phyloP scores from a whole-genome alignment of 352 stramenopile genomes.

The Plasmopara muralis region DNA sequence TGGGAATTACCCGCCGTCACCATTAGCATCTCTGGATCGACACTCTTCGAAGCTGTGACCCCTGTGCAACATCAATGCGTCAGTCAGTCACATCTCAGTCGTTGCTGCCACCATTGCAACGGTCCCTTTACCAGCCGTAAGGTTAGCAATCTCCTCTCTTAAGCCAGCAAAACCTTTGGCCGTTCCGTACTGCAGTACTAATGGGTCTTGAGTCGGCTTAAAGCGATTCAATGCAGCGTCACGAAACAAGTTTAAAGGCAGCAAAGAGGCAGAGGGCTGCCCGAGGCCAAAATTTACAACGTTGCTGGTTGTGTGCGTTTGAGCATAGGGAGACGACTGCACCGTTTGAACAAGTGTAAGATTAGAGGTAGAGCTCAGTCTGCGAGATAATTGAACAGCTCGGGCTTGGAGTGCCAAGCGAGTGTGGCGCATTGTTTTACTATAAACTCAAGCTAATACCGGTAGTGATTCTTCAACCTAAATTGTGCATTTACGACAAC shows the following conservation, averaged over 20 bases:
- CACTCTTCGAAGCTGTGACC: not conserved
- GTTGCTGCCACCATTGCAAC: not conserved
- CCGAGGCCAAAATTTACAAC: conserved; percentile 85
- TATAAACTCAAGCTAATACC: not conserved
- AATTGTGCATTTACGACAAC: too few species aligned
- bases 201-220: conserved; percentile 37
- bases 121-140: conserved; percentile 37
- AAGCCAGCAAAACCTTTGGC: conserved; percentile 67
- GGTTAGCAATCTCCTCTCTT: conserved; percentile 49
- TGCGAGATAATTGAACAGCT: conserved; percentile 1
- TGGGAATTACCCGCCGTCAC: conserved; percentile 89
- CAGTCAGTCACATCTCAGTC: conserved; percentile 1
- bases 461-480: too few species aligned
- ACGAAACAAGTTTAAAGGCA: conserved; percentile 63
- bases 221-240: conserved; percentile 44
- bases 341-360: conserved; percentile 22
- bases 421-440: not conserved
- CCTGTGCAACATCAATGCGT: conserved; percentile 4
- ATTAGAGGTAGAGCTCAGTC: conserved; percentile 1
- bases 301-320: conserved; percentile 48
- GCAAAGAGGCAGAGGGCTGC: conserved; percentile 67
- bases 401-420: conserved; percentile 2
- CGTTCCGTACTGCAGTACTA: conserved; percentile 70
- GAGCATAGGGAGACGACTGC: conserved; percentile 61
- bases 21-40: conserved; percentile 62